These are phyloP conservation scores for Macadamia integrifolia DNA, from an alignment of 164 flowering plant species.

Conservation along the genomic window DNA sequence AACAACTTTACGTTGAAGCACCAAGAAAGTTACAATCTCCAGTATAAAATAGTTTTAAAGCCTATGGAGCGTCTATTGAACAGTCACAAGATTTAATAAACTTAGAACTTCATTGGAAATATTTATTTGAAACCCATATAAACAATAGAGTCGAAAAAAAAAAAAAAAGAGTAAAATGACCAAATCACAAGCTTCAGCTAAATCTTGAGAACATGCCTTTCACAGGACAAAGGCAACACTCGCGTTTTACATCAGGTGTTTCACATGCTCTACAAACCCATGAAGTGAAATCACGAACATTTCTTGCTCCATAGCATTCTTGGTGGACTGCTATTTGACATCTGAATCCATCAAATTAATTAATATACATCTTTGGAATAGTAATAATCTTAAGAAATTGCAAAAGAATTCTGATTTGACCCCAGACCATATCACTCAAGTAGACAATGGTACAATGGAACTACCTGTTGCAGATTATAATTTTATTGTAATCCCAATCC, in stretches of 20 bases:
- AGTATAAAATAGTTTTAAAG: background rate
- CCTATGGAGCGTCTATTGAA: background rate
- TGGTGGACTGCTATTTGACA: slow-evolving; percentile 99
- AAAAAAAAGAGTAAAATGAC: background rate
- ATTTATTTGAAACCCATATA: background rate
- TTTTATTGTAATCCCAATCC: slow-evolving; percentile 98
- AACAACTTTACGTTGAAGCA: background rate
- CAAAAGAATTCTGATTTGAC: too few relatives aligned
- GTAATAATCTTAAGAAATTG: background rate
- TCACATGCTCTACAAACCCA: slow-evolving; percentile 99
- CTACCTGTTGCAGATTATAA: slow-evolving; percentile 92
- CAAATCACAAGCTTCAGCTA: background rate
- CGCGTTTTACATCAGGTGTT: slow-evolving; percentile 72
- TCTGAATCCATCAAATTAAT: slow-evolving; percentile 29
- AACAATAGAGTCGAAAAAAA: background rate
- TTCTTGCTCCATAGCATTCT: slow-evolving; percentile 95
- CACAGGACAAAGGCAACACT: slow-evolving; percentile 97
- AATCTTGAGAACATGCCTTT: slow-evolving; percentile 56
- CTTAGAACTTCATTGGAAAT: background rate
- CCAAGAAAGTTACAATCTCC: background rate
- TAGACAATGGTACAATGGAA: background rate
- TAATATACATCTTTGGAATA: background rate
- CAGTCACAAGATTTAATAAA: background rate
- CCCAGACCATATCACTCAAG: too few relatives aligned
- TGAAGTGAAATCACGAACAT: slow-evolving; percentile 73